phyloP scores from a whole-genome alignment of 1,284 basidiomycete genomes.

The Porodaedalea pini region DNA sequence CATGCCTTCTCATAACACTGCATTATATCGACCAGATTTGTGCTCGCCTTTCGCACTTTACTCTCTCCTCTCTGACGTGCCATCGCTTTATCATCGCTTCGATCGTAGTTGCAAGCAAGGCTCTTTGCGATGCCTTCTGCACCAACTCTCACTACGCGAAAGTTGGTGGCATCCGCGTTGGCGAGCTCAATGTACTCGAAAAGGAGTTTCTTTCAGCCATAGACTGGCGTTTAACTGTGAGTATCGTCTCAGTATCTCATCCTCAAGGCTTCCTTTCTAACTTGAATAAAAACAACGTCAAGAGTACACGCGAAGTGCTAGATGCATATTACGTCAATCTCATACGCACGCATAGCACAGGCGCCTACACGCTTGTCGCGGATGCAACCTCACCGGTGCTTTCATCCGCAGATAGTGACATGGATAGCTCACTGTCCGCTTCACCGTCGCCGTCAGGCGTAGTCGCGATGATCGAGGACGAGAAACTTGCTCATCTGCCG shows the following conservation, averaged over 20 bases:
- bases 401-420: slow-evolving; percentile 50
- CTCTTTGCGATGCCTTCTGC: slow-evolving; percentile 90
- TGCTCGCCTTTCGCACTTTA: slow-evolving; percentile 79
- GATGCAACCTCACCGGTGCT: slow-evolving; percentile 25
- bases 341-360: slow-evolving; percentile 68
- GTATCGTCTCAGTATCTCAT: slow-evolving; percentile 34
- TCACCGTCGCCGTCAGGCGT: slow-evolving; percentile 54
- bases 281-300: slow-evolving; percentile 16
- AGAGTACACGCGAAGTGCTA: slow-evolving; percentile 78
- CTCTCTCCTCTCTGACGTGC: slow-evolving; percentile 89
- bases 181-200: slow-evolving; percentile 89
- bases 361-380: slow-evolving; percentile 50
- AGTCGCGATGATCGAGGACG: slow-evolving; percentile 18
- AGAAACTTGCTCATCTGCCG: not conserved
- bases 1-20: slow-evolving; percentile 83
- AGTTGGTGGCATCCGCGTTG: slow-evolving; percentile 87
- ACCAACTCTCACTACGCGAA: slow-evolving; percentile 90
- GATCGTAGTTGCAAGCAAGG: slow-evolving; percentile 85
- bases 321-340: slow-evolving; percentile 85
- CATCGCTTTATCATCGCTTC: slow-evolving; percentile 93
- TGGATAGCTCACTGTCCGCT: slow-evolving; percentile 48
- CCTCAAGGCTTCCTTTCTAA: slow-evolving; percentile 21
- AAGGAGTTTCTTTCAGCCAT: slow-evolving; percentile 86
- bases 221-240: slow-evolving; percentile 89
- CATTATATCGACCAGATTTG: slow-evolving; percentile 96